Base-by-base conservation (phyloP, 345 rosid species). In the Durio zibethinus region DNA sequence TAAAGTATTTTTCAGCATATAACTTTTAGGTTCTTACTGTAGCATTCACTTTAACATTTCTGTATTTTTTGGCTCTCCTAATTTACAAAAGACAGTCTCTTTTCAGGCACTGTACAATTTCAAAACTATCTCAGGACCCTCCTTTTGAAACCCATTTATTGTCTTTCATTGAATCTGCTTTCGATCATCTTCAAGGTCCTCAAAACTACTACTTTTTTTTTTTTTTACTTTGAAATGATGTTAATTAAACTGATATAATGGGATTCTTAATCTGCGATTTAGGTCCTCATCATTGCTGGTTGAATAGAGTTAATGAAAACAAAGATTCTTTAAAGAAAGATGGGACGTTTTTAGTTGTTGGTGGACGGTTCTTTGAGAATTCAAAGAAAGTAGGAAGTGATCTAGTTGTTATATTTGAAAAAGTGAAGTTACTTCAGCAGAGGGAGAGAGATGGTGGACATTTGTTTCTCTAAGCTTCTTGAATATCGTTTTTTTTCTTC, bases 211-310 rank as follows among this genome's bases (percentile, higher is more conserved):
- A 29, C 56, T 21, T 8, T 4, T 8, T 42, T 38, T 59, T 23
- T 45, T 52, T 11, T 38, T 56, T 4, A n/a, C 15, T 42, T 23
- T 60, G 33, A 42, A 23, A 45, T 74, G 35, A 31, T 36, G 29
- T 66, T 36, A 56, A 42, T 56, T 25, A 27, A 35, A 16, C 31
- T 35, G 40, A 23, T 66, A 21, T 18, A 62, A 53, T 25, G 15
- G 21, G 23, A 54, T 4, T 61, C 31, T 2, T 20, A 27, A 72
- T 56, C 12, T 43, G 56, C 53, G 42, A 56, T 18, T 76, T 82
- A 95, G 99, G 97, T 20, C 88, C 83, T 1, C 63, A 87, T 53
- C 91, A 93, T 91, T 84, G 78, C 81, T 95, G 98, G 99, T 80
- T 95, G 75, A 95, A 95, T 84, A 79, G 69, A 66, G 85, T 43